Base-by-base conservation (phyloP, 192 early-diverging fungal species). In the Coemansia sp. region DNA sequence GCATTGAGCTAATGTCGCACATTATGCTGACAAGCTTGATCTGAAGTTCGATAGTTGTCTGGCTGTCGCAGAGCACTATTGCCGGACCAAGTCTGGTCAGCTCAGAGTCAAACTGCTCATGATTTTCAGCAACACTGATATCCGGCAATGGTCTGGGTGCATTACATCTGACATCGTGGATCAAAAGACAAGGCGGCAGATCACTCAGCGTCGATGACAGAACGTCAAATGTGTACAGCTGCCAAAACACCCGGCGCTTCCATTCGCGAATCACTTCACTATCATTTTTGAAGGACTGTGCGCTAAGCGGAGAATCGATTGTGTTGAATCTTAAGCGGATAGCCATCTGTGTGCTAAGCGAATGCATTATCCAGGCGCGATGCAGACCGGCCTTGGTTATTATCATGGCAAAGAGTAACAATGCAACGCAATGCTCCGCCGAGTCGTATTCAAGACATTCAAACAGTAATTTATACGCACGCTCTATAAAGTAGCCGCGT, bases 231-330 rank as follows among this genome's bases (percentile, higher is more conserved):
- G 67, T 70, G 61, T 68, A 82, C 25, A 82, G 67, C 67, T 82
- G 79, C 79, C 79, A 82, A 30, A 82, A 82, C 64, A 82, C 75
- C 5, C 79, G 74, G 1, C 79, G 66, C 64, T 82, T 82, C 79
- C 79, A 82, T 59, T 82, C 79, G 61, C 50, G 75, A 2, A 30
- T 61, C 57, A 70, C 20, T 53, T 58, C 57, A 17, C 66, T 51
- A 64, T 82, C 75, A 53, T 57, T 54, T 10, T 51, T 59, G 54
- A 82, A 82, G 4, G 68, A 60, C 19, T 27, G 67, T 19, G 61
- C 33, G 54, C 67, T 76, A 9, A 75, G 59, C 42, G 75, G 74
- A 60, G 74, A 72, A 64, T 82, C 79, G 56, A 82, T 42, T 6
- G 79, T 71, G 65, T 73, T 73, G 64, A 82, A 71, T 3, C 74